phyloP scores from a whole-genome alignment of 2,329 filamentous ascomycete genomes.

The Neopestalotiopsis clavispora region DNA sequence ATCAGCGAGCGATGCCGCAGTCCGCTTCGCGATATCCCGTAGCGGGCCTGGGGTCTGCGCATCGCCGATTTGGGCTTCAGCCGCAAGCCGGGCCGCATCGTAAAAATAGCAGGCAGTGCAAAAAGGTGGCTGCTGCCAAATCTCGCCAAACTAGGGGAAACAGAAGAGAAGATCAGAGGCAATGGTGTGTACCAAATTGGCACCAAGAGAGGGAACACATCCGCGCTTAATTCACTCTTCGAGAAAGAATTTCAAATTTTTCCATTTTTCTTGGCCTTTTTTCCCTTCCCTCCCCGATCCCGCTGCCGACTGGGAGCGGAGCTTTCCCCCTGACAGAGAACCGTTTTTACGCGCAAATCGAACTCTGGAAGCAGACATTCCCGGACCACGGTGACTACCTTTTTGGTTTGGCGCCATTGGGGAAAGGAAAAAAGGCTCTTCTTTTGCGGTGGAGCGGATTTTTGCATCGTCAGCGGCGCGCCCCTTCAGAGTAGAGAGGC shows the following conservation, averaged over 20 bases:
- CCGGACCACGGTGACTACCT: not conserved
- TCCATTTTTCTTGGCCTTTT: not conserved
- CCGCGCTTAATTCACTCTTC: too few relatives aligned
- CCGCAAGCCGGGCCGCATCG: conserved; percentile 12
- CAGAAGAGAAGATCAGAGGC: too few relatives aligned
- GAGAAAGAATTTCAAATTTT: not conserved
- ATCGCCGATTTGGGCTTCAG: conserved; percentile 10
- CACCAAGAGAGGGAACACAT: not conserved
- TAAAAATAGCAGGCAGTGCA: not conserved
- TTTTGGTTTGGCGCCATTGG: not conserved
- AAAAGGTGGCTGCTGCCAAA: not conserved
- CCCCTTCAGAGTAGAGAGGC: not conserved
- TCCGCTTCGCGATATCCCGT: conserved; percentile 5
- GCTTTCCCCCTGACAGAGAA: not conserved
- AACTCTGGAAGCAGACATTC: not conserved
- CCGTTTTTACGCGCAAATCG: not conserved
- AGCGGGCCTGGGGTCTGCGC: conserved; percentile 11
- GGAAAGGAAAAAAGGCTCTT: not conserved
- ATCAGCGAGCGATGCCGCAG: conserved; percentile 3
- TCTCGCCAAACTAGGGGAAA: too few relatives aligned
- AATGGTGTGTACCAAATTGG: too few relatives aligned
- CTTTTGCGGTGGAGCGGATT: not conserved
- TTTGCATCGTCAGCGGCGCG: not conserved
- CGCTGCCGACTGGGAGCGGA: not conserved
- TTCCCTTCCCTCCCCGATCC: not conserved